Base-by-base conservation (phyloP, 768 basidiomycete genomes). In the Psilocybe tampanensis region DNA sequence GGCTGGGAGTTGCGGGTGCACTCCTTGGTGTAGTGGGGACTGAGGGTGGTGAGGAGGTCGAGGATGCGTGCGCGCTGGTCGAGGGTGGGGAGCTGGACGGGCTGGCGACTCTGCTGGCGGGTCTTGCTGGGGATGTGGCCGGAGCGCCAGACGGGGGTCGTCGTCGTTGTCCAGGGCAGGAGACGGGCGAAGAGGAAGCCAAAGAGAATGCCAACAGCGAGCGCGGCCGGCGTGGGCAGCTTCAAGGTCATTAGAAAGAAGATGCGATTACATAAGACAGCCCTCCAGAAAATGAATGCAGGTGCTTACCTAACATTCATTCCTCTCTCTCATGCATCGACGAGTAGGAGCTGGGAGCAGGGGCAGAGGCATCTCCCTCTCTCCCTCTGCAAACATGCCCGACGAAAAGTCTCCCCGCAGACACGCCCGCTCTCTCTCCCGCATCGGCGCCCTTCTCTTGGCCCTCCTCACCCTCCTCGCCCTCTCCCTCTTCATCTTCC, bases 1-100 rank as follows among this genome's bases (percentile, higher is more conserved):
- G 88, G 85, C 70, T 98, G 96, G 4, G 92, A 80, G 64, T 82
- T 80, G 50, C 92, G 85, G 8, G 92, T 93, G 74, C 95, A 98
- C 74, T 95, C 89, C 55, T 88, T 88, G 18, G 97, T 98, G 70
- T 98, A 89, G 68, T 97, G 94, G 0, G 94, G 86, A 0, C 94
- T 86, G 45, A 99, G 83, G 3, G 89, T 88, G 24, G 90, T 90
- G 54, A 99, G 80, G 51, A 98, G 82, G 54, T 94, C 86, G 33
- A 98, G 82, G 12, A 98, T 86, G 21, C 95, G 89, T 23, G 80
- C 79, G 13, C 97, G 89, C 72, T 98, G 94, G 44, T 89, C 86
- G 12, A 88, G 70, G 0, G 90, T 92, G 1, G 96, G 96, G 1
- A 91, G 78, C 23, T 85, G 81, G 44, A 92, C 79, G 15, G 84